These are phyloP conservation scores for Rosa persica DNA, from an alignment of 306 rosid species.

Conservation along the genomic window DNA sequence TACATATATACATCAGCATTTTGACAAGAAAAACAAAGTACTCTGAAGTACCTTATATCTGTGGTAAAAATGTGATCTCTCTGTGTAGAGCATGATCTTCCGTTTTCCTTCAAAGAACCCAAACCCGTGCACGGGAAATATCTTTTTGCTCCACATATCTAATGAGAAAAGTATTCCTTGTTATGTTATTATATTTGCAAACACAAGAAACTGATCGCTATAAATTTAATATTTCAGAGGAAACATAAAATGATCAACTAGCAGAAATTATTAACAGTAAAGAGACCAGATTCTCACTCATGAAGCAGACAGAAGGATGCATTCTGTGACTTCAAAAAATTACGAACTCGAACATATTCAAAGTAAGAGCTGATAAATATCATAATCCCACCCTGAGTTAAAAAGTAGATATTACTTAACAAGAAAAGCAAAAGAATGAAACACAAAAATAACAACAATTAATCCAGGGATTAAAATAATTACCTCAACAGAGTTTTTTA, in stretches of 20 bases:
- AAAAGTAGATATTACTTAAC: constrained; percentile 20
- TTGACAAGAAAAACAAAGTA: not conserved
- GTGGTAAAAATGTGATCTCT: constrained; percentile 88
- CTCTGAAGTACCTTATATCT: constrained; percentile 69
- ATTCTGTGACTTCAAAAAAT: constrained; percentile 76
- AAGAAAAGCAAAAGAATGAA: not conserved
- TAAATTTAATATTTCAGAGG: too few relatives aligned
- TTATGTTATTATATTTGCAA: constrained; percentile 17
- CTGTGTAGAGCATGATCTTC: constrained; percentile 86
- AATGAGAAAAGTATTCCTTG: constrained; percentile 24
- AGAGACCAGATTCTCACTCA: constrained; percentile 63
- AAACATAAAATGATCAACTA: too few relatives aligned
- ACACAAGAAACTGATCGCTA: not conserved
- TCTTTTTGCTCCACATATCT: constrained; percentile 82
- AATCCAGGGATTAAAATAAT: constrained; percentile 7
- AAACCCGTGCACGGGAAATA: constrained; percentile 77
- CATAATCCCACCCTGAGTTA: constrained; percentile 82
- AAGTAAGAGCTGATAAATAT: constrained; percentile 79
- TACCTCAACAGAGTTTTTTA: constrained; percentile 79
- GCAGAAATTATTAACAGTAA: not conserved
- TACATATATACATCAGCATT: not conserved
- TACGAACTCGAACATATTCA: constrained; percentile 73
- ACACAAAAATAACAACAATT: not conserved
- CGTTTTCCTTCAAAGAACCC: constrained; percentile 79
- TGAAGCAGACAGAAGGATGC: constrained; percentile 91